Evolutionary conservation across 495 filamentous ascomycete species (phyloP), one percentile per base, ranked within the genome.

Genomic region (Hypoxylon rickii): DNA sequence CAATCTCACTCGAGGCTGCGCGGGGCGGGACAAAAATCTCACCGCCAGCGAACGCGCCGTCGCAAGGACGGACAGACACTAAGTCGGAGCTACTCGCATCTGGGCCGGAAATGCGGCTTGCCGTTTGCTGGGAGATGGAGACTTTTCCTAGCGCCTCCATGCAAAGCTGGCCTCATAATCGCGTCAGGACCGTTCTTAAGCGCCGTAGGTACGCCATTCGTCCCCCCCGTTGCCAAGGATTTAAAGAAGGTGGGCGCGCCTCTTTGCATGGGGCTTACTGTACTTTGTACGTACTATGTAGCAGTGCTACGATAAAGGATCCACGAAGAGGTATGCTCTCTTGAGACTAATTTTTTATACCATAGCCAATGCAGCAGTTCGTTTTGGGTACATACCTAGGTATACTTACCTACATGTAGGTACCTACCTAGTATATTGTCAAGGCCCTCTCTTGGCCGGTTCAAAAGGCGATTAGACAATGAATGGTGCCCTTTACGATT

Each of bases 181-280:
- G 48, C 47, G 46, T 33, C 34, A 52, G 55, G 29, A 41, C 18
- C 7, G 18, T 36, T 36, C 55, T 50, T 43, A 11, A 50, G 36
- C 19, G 41, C 15, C 31, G 21, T 22, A 39, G 26, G 37, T 16
- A 21, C 39, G 44, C 46, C 38, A 42, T 56, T 44, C 41, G 36
- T 36, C n/a, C n/a, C n/a, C 39, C 15, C 37, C 22, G 29, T 39
- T 42, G 46, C 55, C 40, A 51, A 51, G 32, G 18, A 17, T 18
- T 10, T 16, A 36, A 26, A 24, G 43, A 44, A 34, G 44, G 15
- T 38, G 32, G 40, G 31, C n/a, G n/a, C n/a, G n/a, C n/a, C 39
- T 29, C 19, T 48, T 40, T 50, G 37, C 46, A 53, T 47, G 39
- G 24, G 24, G 58, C 58, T 61, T 61, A 61, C 51, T 61, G 46